Evolutionary conservation across 441 rosid species (phyloP).

Genomic region (Melastoma candidum): DNA sequence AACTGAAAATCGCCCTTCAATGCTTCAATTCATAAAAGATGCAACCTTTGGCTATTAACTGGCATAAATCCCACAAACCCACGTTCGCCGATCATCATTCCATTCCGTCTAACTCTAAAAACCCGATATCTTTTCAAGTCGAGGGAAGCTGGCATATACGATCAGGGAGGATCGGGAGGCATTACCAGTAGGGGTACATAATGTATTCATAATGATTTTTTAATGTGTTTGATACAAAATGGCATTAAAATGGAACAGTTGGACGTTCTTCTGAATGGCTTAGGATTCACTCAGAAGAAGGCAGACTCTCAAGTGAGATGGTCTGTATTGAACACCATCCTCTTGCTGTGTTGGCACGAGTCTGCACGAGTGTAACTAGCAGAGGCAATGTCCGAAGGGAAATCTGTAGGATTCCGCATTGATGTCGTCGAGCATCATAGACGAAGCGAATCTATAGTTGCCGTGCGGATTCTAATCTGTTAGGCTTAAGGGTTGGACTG

Average conservation of each 20-base stretch:
- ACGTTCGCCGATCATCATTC: too few relatives aligned
- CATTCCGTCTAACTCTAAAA: too few relatives aligned
- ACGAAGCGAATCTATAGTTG: slow-evolving; percentile 37
- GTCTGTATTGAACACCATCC: slow-evolving; percentile 66
- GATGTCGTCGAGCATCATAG: slow-evolving; percentile 40
- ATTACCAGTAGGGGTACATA: slow-evolving; percentile 12
- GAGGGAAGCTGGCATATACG: too few relatives aligned
- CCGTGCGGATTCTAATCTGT: too few relatives aligned
- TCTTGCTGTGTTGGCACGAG: slow-evolving; percentile 66
- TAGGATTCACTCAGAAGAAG: slow-evolving; percentile 88
- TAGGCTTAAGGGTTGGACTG: too few relatives aligned
- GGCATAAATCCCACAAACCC: too few relatives aligned
- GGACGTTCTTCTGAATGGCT: slow-evolving; percentile 58
- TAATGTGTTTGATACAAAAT: too few relatives aligned
- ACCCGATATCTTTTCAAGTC: too few relatives aligned
- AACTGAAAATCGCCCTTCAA: background rate
- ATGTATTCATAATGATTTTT: too few relatives aligned
- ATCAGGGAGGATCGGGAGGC: slow-evolving; percentile 34
- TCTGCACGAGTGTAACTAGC: slow-evolving; percentile 57
- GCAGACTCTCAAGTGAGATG: slow-evolving; percentile 86
- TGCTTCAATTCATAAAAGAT: too few relatives aligned
- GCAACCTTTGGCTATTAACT: too few relatives aligned
- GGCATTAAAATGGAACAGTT: slow-evolving; percentile 28
- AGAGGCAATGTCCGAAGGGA: slow-evolving; percentile 56
- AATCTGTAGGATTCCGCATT: slow-evolving; percentile 64